Conservation (phyloP, 2,329 filamentous ascomycete genomes). For the Chaetothyriales sp. region DNA sequence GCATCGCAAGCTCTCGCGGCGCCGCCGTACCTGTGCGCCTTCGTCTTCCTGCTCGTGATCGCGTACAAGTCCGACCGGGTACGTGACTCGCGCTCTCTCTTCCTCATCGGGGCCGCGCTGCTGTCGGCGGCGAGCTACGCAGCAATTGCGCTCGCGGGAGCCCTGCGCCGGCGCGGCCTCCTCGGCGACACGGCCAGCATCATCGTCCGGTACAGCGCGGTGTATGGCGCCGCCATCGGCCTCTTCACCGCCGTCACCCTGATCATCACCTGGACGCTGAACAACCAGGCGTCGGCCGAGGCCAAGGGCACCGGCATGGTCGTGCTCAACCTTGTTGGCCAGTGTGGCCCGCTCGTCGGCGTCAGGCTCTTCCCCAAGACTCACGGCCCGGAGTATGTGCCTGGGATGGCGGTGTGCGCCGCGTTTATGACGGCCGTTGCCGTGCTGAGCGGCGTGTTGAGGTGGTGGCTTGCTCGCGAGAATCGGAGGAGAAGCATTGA, state of each 20-base stretch:
- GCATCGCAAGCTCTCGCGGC: conserved; percentile 64
- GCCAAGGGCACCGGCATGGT: conserved; percentile 64
- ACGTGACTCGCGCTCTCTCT: conserved; percentile 43
- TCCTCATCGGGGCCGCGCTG: conserved; percentile 54
- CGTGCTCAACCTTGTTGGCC: conserved; percentile 65
- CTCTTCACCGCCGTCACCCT: conserved; percentile 76
- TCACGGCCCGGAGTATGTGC: conserved; percentile 47
- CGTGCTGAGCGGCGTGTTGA: conserved; percentile 38
- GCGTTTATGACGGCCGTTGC: conserved; percentile 48
- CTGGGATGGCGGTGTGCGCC: conserved; percentile 49
- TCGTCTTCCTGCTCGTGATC: conserved; percentile 54
- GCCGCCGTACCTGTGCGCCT: conserved; percentile 66
- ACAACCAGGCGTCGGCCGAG: conserved; percentile 59
- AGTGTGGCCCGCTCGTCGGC: conserved; percentile 58
- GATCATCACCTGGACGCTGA: conserved; percentile 76
- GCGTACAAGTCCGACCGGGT: conserved; percentile 56
- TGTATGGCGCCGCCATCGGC: conserved; percentile 64
- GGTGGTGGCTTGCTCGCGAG: conserved; percentile 36
- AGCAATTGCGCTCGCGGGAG: conserved; percentile 44
- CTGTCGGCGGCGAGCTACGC: conserved; percentile 48
- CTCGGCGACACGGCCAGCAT: conserved; percentile 22
- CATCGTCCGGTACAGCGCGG: conserved; percentile 49
- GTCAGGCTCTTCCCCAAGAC: conserved; percentile 46
- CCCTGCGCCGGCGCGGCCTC: conserved; percentile 27
- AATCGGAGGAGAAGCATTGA: conserved; percentile 28